These are phyloP conservation scores for Wickerhamiella dianesei DNA, from an alignment of 805 yeast genomes.

Conservation along the genomic window DNA sequence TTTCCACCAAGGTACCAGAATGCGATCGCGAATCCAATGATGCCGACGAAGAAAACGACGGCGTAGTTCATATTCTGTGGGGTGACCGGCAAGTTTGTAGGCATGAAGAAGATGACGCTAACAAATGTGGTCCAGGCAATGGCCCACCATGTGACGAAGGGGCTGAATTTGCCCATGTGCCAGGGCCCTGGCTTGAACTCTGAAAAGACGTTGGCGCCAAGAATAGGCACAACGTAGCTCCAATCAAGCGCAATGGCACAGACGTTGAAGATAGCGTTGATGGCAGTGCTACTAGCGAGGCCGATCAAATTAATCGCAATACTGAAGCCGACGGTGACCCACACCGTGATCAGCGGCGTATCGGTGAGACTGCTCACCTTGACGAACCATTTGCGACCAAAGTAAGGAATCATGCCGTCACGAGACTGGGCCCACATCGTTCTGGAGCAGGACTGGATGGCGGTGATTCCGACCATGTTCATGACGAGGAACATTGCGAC, in stretches of 20 bases:
- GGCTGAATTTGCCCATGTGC: conserved; percentile 38
- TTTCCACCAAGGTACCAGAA: conserved; percentile 20
- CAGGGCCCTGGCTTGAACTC: conserved; percentile 55
- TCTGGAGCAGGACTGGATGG: conserved; percentile 50
- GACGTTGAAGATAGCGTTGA: conserved; percentile 58
- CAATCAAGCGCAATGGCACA: conserved; percentile 58
- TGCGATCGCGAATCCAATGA: conserved; percentile 11
- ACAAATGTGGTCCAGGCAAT: conserved; percentile 19
- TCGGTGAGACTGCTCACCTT: conserved; percentile 37
- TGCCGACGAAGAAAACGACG: conserved; percentile 20
- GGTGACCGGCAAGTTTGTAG: conserved; percentile 19
- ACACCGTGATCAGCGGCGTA: conserved; percentile 50
- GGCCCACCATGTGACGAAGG: conserved; percentile 14
- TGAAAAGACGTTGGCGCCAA: conserved; percentile 44
- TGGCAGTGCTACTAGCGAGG: conserved; percentile 46
- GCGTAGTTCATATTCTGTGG: conserved; percentile 22
- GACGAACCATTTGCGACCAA: conserved; percentile 23
- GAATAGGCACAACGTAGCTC: conserved; percentile 52
- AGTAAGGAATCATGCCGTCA: conserved; percentile 53
- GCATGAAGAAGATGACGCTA: conserved; percentile 20
- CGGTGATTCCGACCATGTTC: conserved; percentile 51
- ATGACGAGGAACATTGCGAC: conserved; percentile 45
- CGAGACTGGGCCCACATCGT: conserved; percentile 68
- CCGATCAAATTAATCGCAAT: conserved; percentile 43
- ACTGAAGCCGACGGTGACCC: conserved; percentile 39